Conservation (phyloP, 371 early-diverging fungal genomes). For the Mucor racemosus region DNA sequence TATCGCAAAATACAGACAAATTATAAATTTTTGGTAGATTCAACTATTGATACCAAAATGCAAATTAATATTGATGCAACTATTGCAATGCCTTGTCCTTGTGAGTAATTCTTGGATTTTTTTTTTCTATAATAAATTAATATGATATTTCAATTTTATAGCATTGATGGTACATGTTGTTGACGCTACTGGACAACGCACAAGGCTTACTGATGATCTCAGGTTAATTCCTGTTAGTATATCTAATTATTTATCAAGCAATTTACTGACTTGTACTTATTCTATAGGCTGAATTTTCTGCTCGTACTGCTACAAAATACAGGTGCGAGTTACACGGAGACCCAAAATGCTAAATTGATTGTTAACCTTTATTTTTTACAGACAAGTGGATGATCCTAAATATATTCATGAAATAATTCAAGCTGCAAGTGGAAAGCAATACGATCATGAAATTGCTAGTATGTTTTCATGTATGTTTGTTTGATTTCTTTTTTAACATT, state of each 20-base stretch:
- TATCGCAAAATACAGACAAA: constrained; percentile 61
- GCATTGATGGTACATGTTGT: constrained; percentile 48
- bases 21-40: constrained; percentile 84
- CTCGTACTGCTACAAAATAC: constrained; percentile 40
- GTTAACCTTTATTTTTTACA: neutral
- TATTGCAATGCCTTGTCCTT: constrained; percentile 87
- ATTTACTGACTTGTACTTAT: neutral
- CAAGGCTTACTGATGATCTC: constrained; percentile 47
- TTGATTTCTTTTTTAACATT: neutral
- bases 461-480: neutral
- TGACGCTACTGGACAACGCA: constrained; percentile 53
- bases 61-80: constrained; percentile 88
- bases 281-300: constrained; percentile 52
- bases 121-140: too few species aligned
- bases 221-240: constrained; percentile 49
- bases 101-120: constrained; percentile 38
- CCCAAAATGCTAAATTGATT: neutral
- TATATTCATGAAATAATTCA: constrained; percentile 50
- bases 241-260: neutral
- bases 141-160: neutral
- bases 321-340: constrained; percentile 24
- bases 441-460: constrained; percentile 44
- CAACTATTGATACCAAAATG: constrained; percentile 64
- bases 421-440: constrained; percentile 46
- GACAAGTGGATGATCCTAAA: constrained; percentile 34